phyloP scores from a whole-genome alignment of 2,329 filamentous ascomycete species.

The Macrophomina tecta region DNA sequence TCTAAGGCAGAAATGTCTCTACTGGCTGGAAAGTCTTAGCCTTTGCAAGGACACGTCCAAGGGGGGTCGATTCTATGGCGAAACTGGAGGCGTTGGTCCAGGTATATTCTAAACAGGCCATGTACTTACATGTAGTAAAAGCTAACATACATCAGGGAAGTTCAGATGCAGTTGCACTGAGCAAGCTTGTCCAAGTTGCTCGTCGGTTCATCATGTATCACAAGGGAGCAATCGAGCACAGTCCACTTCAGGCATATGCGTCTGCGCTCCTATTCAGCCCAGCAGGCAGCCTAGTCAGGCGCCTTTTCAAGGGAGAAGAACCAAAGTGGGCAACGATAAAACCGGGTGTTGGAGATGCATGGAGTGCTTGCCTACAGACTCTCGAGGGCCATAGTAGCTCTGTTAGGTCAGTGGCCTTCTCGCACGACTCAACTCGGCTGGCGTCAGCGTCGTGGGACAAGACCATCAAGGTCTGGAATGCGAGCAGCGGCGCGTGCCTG shows the following conservation, averaged over 20 bases:
- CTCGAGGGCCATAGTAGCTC: constrained; percentile 33
- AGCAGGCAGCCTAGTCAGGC: constrained; percentile 28
- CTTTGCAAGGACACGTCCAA: constrained; percentile 31
- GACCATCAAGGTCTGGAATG: no score
- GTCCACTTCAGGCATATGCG: constrained; percentile 36
- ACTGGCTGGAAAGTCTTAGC: constrained; percentile 33
- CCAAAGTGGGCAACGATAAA: constrained; percentile 30
- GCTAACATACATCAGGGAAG: no score
- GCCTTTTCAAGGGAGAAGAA: constrained; percentile 30
- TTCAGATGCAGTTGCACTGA: no score
- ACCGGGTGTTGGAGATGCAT: constrained; percentile 29
- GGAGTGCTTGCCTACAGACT: constrained; percentile 1
- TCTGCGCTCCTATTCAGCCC: constrained; percentile 36
- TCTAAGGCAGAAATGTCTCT: constrained; percentile 28
- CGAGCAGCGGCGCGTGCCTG: no score
- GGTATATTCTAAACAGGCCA: no score
- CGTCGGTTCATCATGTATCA: constrained; percentile 36
- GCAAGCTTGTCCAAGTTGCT: constrained; percentile 31
- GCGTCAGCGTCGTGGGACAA: constrained; percentile 33
- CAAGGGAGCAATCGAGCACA: constrained; percentile 32
- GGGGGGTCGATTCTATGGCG: constrained; percentile 30
- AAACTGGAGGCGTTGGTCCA: constrained; percentile 27
- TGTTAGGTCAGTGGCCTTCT: constrained; percentile 36
- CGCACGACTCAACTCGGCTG: constrained; percentile 32
- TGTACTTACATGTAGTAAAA: no score